Base-by-base conservation (phyloP, 495 filamentous ascomycete genomes). In the Neurospora sp. region DNA sequence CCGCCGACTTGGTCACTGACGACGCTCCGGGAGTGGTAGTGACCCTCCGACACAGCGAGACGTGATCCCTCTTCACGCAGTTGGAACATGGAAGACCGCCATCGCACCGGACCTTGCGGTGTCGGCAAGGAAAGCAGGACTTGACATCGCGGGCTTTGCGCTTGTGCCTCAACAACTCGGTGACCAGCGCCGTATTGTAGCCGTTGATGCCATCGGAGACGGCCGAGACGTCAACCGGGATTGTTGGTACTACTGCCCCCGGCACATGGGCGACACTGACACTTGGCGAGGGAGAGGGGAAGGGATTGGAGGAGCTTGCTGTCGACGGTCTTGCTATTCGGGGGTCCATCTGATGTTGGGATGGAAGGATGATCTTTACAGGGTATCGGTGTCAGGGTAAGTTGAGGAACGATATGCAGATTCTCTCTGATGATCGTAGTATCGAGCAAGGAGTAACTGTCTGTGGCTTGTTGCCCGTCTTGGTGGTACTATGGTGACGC, bases 121-220 rank as follows among this genome's bases (percentile, higher is more conserved):
- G 73, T 35, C 73, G 73, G 16, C 73, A 74, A 18, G 73, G 73
- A 41, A 74, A 74, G 37, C 73, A 74, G 41, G 73, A 72, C 42
- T 74, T 74, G 69, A 74, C 62, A 11, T 71, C 73, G 8, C 73
- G 73, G 8, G 70, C 40, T 2, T 74, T 74, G 18, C 73, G 69
- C 54, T 74, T 74, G 40, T 31, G 38, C 9, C 46, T 74, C 35
- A 74, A n/a, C n/a, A 74, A 1, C 42, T 74, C 69, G 69, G 39
- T 72, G 14, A 74, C 73, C n/a, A 72, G 14, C 3, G 54, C 54
- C 27, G 54, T 66, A 14, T 66, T 66, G 54, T 66, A 66, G 27
- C 54, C 54, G 7, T 31, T 16, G 11, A 31, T 23, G 5, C 54
- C 54, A 31, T 62, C 54, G n/a, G 44, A 20, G n/a, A 39, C 39